These are phyloP conservation scores for Diplodia scrobiculata DNA, from an alignment of 2,329 filamentous ascomycete genomes.

Conservation along the genomic window DNA sequence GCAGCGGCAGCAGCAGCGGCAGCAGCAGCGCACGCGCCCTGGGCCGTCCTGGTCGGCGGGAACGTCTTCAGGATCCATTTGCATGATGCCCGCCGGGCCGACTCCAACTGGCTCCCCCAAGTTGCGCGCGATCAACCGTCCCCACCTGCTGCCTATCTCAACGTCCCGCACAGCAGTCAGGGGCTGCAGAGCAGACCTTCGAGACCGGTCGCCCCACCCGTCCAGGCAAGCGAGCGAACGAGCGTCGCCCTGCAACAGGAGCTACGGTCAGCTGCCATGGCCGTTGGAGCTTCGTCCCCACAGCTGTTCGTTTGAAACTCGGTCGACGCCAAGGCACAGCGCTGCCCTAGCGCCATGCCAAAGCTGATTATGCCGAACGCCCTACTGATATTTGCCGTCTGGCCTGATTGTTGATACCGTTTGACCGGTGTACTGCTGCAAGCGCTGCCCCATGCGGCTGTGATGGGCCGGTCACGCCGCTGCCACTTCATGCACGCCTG, in stretches of 20 bases:
- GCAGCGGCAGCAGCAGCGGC: too few species aligned
- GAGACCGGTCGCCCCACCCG: slow-evolving; percentile 22
- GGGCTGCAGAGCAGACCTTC: slow-evolving; percentile 20
- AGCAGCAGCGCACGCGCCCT: background rate
- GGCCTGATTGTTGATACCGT: slow-evolving; percentile 22
- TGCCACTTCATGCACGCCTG: slow-evolving; percentile 19
- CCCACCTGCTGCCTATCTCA: slow-evolving; percentile 25
- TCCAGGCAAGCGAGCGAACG: slow-evolving; percentile 14
- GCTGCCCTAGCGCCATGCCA: slow-evolving; percentile 24
- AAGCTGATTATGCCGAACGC: slow-evolving; percentile 23
- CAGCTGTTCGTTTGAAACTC: slow-evolving; percentile 21
- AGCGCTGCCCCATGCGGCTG: slow-evolving; percentile 7
- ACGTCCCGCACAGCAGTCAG: slow-evolving; percentile 8
- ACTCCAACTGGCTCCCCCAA: slow-evolving; percentile 17
- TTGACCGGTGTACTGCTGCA: slow-evolving; percentile 5
- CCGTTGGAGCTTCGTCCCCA: slow-evolving; percentile 8
- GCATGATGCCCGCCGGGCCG: slow-evolving; percentile 24
- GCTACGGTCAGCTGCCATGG: slow-evolving; percentile 10
- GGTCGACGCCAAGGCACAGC: slow-evolving; percentile 5
- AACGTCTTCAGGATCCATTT: background rate
- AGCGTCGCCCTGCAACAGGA: slow-evolving; percentile 1
- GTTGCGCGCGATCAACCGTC: slow-evolving; percentile 18
- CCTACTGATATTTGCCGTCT: slow-evolving; percentile 24
- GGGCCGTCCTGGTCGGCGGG: background rate
- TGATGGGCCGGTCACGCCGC: slow-evolving; percentile 23